Conservation (phyloP, 306 rosid genomes). For the Vicia sativa region DNA sequence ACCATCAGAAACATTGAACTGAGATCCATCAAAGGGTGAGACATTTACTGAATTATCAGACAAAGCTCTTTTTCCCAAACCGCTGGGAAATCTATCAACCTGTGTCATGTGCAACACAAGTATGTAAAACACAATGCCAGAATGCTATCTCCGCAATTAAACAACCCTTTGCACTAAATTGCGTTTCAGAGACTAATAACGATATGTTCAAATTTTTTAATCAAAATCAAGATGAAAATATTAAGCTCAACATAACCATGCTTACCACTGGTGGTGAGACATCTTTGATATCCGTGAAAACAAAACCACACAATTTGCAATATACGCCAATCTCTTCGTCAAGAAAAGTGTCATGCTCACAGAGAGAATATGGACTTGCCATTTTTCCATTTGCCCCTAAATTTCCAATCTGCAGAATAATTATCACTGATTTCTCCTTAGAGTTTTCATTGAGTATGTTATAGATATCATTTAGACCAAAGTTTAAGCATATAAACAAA, state of each 20-base stretch:
- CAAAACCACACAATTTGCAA: slow-evolving; percentile 34
- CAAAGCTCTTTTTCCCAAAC: slow-evolving; percentile 1
- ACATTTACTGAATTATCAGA: background rate
- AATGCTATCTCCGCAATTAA: background rate
- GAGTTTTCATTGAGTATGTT: background rate
- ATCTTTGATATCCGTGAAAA: slow-evolving; percentile 21
- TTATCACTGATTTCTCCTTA: background rate
- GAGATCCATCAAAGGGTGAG: slow-evolving; percentile 8
- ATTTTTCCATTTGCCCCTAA: background rate
- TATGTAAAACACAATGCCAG: background rate
- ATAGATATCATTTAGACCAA: background rate
- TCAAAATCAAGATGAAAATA: background rate
- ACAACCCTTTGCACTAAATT: background rate
- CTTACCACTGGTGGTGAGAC: slow-evolving; percentile 41
- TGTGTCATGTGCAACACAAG: slow-evolving; percentile 11
- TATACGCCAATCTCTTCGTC: slow-evolving; percentile 40
- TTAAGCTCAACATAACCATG: background rate
- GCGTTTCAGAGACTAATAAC: background rate
- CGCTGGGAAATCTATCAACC: slow-evolving; percentile 10
- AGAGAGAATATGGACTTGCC: background rate
- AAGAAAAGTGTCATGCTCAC: slow-evolving; percentile 21
- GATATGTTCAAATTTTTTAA: background rate
- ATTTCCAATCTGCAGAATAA: slow-evolving; percentile 36
- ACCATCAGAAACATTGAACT: slow-evolving; percentile 9
- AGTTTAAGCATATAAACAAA: background rate